Percentiles rank a stretch among this genome's conserved stretches.
Evolutionary conservation across 257 asterid species (phyloP).

Genomic region (Gentiana straminea): DNA sequence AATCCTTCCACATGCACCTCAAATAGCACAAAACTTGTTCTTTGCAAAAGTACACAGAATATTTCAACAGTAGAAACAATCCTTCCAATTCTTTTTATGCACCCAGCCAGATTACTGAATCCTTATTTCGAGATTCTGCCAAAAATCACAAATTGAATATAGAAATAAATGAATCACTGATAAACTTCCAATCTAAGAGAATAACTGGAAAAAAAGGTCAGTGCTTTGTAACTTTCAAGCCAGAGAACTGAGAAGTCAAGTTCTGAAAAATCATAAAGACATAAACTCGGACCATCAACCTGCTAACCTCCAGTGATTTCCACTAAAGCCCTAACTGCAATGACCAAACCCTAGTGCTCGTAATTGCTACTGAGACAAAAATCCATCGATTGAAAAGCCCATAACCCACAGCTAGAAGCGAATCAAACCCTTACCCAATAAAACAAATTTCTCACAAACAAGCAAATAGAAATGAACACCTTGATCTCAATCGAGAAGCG

Average conservation of each 20-base stretch:
- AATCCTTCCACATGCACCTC: constrained; percentile 9
- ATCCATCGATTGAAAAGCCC: neutral
- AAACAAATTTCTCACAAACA: constrained; percentile 2
- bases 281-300: neutral
- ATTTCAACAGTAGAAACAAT: neutral
- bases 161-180: no score
- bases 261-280: neutral
- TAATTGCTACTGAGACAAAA: neutral
- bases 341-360: constrained; percentile 19
- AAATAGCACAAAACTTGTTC: constrained; percentile 1
- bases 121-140: neutral
- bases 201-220: no score
- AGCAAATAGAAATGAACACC: neutral
- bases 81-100: neutral
- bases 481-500: constrained; percentile 17
- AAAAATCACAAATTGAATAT: neutral
- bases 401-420: neutral
- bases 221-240: no score
- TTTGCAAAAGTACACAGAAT: neutral
- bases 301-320: neutral
- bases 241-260: neutral
- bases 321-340: constrained; percentile 6
- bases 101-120: neutral
- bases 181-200: no score
- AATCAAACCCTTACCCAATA: neutral